Evolutionary conservation across 2,329 filamentous ascomycete species (phyloP), one percentile per base, ranked within the genome.

Genomic region (Ceratocystiopsis minuta): DNA sequence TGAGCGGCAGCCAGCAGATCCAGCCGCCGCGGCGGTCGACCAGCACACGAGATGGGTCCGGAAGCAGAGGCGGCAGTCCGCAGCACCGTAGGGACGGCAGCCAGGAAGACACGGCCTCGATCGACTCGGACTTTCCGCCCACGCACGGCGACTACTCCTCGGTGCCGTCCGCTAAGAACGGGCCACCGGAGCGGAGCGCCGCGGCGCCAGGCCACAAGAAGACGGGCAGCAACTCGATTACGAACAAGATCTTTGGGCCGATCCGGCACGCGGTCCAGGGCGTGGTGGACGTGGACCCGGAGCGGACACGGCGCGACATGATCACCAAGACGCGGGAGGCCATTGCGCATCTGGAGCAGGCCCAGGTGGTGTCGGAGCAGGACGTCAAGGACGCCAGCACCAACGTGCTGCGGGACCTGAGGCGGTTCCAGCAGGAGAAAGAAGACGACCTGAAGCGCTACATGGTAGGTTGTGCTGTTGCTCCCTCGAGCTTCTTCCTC

Each of bases 251-350:
- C 41, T 96, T 98, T 57, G 90, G 88, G 1, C 82, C 87, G 12
- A 80, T 98, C 47, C 92, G 84, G 43, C 88, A 98, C 60, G 90
- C 90, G 0, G 85, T 96, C 32, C 85, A 96, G 54, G 90, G 90
- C 4, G 88, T 96, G 53, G 88, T 90, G 1, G 90, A 98, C 56
- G 84, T 92, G 36, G 90, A 98, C 55, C 90, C 90, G 0, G 90
- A 98, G 61, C 72, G 87, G 48, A 94, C 87, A 36, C 72, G 90
- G 41, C 73, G 90, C 42, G 90, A 98, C 57, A 80, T 85, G 48
- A 95, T 98, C 51, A 87, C 88, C 34, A 96, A 95, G 68, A 98
- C 90, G 1, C 78, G 80, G 49, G 90, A 98, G 61, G 83, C 78
- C 44, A 76, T 98, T 47, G 71, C 62, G 37, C 72, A 95, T 64